Conservation (phyloP, 2,329 filamentous ascomycete species). For the Clathrospora elynae region DNA sequence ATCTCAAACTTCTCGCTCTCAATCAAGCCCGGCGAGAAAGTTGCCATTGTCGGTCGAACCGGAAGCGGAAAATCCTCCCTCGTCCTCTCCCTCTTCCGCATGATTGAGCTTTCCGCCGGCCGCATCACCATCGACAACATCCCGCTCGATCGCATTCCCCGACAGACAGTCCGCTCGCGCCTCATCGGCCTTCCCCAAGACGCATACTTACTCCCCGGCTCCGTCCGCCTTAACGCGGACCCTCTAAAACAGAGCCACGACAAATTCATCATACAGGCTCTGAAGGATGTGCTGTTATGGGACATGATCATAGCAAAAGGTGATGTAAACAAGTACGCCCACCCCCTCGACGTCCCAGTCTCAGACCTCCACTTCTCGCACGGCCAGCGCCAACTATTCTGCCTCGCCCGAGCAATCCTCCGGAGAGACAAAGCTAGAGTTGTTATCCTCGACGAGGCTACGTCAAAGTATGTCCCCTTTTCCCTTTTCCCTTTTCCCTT, state of each 20-base stretch:
- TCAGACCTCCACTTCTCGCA: constrained; percentile 41
- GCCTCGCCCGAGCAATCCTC: constrained; percentile 64
- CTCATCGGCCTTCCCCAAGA: constrained; percentile 59
- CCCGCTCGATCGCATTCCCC: constrained; percentile 53
- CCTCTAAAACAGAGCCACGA: constrained; percentile 48
- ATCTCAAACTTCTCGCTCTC: constrained; percentile 55
- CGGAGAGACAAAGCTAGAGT: constrained; percentile 31
- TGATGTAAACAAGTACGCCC: constrained; percentile 37
- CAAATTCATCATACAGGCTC: constrained; percentile 49
- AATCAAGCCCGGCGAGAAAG: constrained; percentile 55
- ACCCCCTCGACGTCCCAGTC: constrained; percentile 40
- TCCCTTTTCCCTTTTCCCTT: neutral
- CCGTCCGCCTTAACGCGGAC: constrained; percentile 57
- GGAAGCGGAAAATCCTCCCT: constrained; percentile 61
- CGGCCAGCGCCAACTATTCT: constrained; percentile 69
- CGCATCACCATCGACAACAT: constrained; percentile 55
- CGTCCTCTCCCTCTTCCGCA: constrained; percentile 55
- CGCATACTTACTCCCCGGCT: constrained; percentile 56
- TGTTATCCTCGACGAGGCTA: constrained; percentile 44
- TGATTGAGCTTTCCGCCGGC: constrained; percentile 54
- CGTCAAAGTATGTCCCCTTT: constrained; percentile 34
- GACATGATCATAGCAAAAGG: constrained; percentile 44
- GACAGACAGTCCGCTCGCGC: constrained; percentile 53
- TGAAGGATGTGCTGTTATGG: constrained; percentile 56
- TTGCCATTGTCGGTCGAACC: constrained; percentile 61